These are phyloP conservation scores for Talaromyces sp. DNA, from an alignment of 2,329 filamentous ascomycete species.

Conservation along the genomic window DNA sequence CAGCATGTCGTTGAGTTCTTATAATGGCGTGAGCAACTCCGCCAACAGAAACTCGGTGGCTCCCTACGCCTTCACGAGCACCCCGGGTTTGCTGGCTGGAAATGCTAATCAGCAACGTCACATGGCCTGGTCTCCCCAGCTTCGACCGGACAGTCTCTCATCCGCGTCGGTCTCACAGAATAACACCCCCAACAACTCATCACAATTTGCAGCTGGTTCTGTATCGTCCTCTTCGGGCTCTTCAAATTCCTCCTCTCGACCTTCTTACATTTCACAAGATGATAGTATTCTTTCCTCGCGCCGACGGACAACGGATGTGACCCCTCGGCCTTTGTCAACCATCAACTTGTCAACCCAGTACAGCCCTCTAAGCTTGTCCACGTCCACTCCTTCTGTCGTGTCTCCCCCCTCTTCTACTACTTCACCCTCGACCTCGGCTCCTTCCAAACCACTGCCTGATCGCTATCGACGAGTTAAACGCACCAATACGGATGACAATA, in stretches of 20 bases:
- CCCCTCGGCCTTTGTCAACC: constrained; percentile 43
- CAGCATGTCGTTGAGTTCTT: constrained; percentile 43
- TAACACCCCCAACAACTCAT: constrained; percentile 35
- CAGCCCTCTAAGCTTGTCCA: constrained; percentile 48
- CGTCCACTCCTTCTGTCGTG: constrained; percentile 15
- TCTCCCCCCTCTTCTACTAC: background rate
- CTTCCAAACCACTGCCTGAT: constrained; percentile 69
- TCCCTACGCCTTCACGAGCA: constrained; percentile 71
- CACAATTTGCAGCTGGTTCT: constrained; percentile 51
- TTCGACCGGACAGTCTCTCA: constrained; percentile 10
- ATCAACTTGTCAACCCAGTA: constrained; percentile 51
- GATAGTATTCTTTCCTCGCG: constrained; percentile 45
- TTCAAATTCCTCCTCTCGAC: constrained; percentile 45
- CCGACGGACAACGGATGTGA: constrained; percentile 34
- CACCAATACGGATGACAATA: constrained; percentile 47
- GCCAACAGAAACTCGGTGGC: constrained; percentile 60
- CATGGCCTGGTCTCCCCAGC: constrained; percentile 50
- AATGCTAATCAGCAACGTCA: constrained; percentile 50
- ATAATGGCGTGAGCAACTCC: constrained; percentile 32
- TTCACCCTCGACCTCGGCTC: constrained; percentile 30
- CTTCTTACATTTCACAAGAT: constrained; percentile 47
- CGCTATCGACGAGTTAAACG: constrained; percentile 71
- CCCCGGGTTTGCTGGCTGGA: constrained; percentile 59
- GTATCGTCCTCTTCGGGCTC: constrained; percentile 54
- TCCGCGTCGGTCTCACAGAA: constrained; percentile 51